These are phyloP conservation scores for Graphilbum ipis-grandicollis DNA, from an alignment of 2,329 filamentous ascomycete species.

Conservation along the genomic window DNA sequence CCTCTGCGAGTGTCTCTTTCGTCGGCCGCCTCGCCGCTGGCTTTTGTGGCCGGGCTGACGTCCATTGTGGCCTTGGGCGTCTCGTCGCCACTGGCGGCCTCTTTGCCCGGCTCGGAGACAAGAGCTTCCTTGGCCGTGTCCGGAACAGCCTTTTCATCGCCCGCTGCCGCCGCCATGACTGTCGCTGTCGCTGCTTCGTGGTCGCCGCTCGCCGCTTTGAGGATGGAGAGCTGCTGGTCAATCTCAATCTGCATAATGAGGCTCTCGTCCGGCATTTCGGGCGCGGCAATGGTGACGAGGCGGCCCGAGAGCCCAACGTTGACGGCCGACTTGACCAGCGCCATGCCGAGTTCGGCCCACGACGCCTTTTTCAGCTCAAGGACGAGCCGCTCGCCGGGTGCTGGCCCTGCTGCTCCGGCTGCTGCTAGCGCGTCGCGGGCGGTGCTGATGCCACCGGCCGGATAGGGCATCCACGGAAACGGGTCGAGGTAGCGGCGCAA, in stretches of 20 bases:
- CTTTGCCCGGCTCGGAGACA: no score
- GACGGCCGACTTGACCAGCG: constrained; percentile 19
- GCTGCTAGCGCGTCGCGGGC: no score
- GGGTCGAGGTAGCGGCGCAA: constrained; percentile 41
- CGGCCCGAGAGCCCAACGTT: constrained; percentile 18
- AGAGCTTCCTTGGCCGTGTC: not conserved
- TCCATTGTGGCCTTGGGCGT: no score
- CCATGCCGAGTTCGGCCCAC: constrained; percentile 25
- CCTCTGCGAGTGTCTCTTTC: not conserved
- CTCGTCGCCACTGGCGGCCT: no score
- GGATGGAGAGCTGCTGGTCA: constrained; percentile 15
- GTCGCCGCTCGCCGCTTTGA: not conserved
- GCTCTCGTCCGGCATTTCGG: constrained; percentile 18
- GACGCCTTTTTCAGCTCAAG: constrained; percentile 17
- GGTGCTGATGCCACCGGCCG: no score
- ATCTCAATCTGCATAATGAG: constrained; percentile 21
- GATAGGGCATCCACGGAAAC: constrained; percentile 38
- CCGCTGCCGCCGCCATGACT: not conserved
- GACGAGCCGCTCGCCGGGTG: constrained; percentile 10
- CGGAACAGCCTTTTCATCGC: not conserved
- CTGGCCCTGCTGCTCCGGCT: no score
- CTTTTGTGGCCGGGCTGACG: no score
- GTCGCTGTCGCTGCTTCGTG: not conserved
- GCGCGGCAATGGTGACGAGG: constrained; percentile 18
- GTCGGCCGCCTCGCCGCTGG: not conserved